Base-by-base conservation (phyloP, 495 filamentous ascomycete species). In the Penicillium canariense region DNA sequence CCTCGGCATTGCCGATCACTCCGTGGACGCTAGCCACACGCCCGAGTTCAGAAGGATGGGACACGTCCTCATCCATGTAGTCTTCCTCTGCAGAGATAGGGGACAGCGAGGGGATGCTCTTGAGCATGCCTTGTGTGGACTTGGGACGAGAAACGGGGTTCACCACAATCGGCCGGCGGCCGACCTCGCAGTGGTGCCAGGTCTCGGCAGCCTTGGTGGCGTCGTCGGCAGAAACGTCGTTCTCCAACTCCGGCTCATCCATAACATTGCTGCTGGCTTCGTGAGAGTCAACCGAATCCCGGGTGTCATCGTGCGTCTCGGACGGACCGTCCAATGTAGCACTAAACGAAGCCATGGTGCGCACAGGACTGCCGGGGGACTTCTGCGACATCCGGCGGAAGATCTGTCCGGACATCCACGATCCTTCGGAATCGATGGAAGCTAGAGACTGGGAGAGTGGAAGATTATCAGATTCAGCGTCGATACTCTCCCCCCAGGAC, bases 381-480 rank as follows among this genome's bases (percentile, higher is more conserved):
- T 72, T 72, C 31, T 81, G 75, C 3, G 82, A 80, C 57, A 75
- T 69, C 42, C 80, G 69, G 39, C 80, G 76, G 54, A 81, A 69
- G 50, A 81, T 81, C 50, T 80, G 77, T 10, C 91, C 90, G 2
- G 89, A 90, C 56, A 97, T 86, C 91, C 91, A 97, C 0, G 91
- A 96, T 2, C 83, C 91, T 72, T 97, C 91, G 0, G 89, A 93
- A 62, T 95, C 91, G 53, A 97, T 85, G 0, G 89, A 93, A 7
- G 89, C 90, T 5, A 94, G 75, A 12, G 90, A 94, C 68, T 85
- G 83, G 17, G 86, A 87, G 35, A 89, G 69, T 8, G 80, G 65
- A 5, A 77, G 69, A 52, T 76, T 71, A 35, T 68, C 67, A 14
- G 56, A 54, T 34, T 67, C 59, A 8, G 69, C 66, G 27, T 63